Conservation (phyloP, 2,329 filamentous ascomycete species). For the Celoporthe dispersa region DNA sequence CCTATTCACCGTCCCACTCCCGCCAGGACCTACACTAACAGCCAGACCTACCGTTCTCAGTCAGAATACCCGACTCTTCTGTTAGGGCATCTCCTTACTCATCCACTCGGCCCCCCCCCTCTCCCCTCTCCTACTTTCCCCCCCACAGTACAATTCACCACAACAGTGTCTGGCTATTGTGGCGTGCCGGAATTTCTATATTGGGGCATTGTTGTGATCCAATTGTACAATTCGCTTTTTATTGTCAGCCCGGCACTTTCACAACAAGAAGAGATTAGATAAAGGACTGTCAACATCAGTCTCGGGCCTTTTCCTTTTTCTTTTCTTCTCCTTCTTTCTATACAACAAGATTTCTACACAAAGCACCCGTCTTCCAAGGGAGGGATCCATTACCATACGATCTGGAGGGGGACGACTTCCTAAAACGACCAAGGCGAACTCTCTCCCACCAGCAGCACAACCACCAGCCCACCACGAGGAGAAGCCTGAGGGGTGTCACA, state of each 20-base stretch:
- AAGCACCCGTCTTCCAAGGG: background rate
- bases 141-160: conserved; percentile 7
- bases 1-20: conserved; percentile 1
- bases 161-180: background rate
- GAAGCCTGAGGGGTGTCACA: background rate
- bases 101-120: background rate
- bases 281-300: background rate
- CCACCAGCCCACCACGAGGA: background rate
- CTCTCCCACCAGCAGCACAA: background rate
- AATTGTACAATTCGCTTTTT: background rate
- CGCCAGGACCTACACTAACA: conserved; percentile 20
- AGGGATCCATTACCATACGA: background rate
- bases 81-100: conserved; percentile 20
- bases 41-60: conserved; percentile 7
- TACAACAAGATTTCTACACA: background rate
- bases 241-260: background rate
- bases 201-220: conserved; percentile 5
- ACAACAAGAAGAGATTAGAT: background rate
- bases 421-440: background rate
- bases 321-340: too few species aligned
- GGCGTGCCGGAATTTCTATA: background rate
- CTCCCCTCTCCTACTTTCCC: background rate
- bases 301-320: too few species aligned
- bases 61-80: conserved; percentile 14
- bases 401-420: background rate